Base-by-base conservation (phyloP, 2,329 filamentous ascomycete species). In the Pyrenochaeta sp. region DNA sequence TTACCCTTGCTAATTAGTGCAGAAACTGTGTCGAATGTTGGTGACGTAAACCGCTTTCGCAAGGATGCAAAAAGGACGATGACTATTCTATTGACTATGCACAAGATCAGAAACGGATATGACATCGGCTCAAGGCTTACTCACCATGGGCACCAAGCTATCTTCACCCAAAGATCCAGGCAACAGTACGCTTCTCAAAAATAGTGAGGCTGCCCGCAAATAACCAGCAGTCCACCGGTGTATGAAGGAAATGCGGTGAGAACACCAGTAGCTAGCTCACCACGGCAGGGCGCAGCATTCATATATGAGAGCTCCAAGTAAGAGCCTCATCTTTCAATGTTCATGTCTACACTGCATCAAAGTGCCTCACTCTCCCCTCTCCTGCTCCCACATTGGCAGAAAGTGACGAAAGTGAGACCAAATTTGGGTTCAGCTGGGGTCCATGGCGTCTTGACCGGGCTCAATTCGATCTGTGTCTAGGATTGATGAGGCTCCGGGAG, bases 381-480 rank as follows among this genome's bases (percentile, higher is more conserved):
- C 18, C 13, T 18, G 15, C 9, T 11, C 14, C n/a, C 22, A 31
- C 10, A n/a, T 23, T 3, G 4, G 11, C 26, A 9, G n/a, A 28
- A 20, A 24, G 20, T 36, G 24, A 18, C 21, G 22, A 6, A 20
- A 20, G 13, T 28, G 14, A 32, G 21, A 23, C 43, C 38, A 31
- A 17, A 38, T 29, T 9, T 15, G 23, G 41, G n/a, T 27, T 37
- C 35, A 28, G 35, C 35, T 37, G 22, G 24, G 35, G 24, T 14
- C 23, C 23, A 19, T 10, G 6, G 21, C 4, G 14, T 3, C 24
- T 27, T 5, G 17, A 10, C 20, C 15, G 21, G 23, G 35, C 11
- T 24, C 15, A 41, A 26, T n/a, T n/a, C n/a, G n/a, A 11, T 18
- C 7, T 20, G 34, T 20, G 28, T 19, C 28, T 13, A 22, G 24